These are phyloP conservation scores for Saturnispora sekii DNA, from an alignment of 805 yeast species.

Conservation along the genomic window DNA sequence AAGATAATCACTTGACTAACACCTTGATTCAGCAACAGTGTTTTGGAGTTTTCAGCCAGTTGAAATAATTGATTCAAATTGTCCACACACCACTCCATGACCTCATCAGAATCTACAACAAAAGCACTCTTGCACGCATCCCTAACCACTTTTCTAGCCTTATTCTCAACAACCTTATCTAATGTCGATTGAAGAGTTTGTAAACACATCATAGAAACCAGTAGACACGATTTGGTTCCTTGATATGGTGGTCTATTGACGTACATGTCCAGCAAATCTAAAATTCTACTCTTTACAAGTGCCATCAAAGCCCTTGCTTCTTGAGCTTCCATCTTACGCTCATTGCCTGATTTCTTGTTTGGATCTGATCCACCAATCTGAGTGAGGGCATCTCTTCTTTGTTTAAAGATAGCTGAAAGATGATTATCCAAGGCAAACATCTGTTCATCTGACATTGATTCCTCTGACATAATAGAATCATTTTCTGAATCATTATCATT, in stretches of 20 bases:
- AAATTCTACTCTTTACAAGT: conserved; percentile 64
- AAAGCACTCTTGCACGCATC: conserved; percentile 4
- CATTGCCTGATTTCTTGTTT: conserved; percentile 35
- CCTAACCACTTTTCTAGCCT: conserved; percentile 6
- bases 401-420: conserved; percentile 72
- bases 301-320: conserved; percentile 75
- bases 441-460: conserved; percentile 90
- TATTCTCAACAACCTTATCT: conserved; percentile 4
- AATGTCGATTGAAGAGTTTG: conserved; percentile 2
- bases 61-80: conserved; percentile 2
- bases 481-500: conserved; percentile 34
- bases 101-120: background rate
- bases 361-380: conserved; percentile 31
- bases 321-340: conserved; percentile 60
- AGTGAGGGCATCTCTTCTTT: conserved; percentile 60
- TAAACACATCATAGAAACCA: conserved; percentile 7
- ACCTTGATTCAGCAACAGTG: conserved; percentile 4
- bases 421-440: conserved; percentile 92
- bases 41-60: background rate
- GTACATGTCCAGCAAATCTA: conserved; percentile 68
- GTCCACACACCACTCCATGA: conserved; percentile 5
- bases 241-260: conserved; percentile 23
- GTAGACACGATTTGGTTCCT: conserved; percentile 3
- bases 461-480: conserved; percentile 50
- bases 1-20: conserved; percentile 6